Base-by-base conservation (phyloP, 2,329 filamentous ascomycete species). In the Arachnomyces sp. region DNA sequence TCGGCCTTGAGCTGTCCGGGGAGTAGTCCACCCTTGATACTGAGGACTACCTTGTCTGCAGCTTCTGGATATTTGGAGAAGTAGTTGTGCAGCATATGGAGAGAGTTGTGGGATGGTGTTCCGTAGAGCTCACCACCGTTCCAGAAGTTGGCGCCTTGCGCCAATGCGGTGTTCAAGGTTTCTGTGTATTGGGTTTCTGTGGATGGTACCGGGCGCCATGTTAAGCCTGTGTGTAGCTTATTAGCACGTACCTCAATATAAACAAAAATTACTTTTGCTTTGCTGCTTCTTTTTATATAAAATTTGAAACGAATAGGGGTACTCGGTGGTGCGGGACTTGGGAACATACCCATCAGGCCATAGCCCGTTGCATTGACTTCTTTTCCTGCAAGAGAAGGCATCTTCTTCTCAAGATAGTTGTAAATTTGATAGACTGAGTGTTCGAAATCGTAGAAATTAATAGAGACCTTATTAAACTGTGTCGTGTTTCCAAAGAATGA, bases 121-220 rank as follows among this genome's bases (percentile, higher is more conserved):
- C 56, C 59, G 39, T 60, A 62, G 42, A 60, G 54, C 30, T 57
- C 56, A 44, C 65, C 58, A 3, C 49, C 57, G 29, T 57, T 57
- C 57, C 56, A 59, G 33, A 52, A 36, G 20, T 45, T 52, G n/a
- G 46, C 39, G 8, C 65, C 64, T 7, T 54, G 45, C 3, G 52
- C 55, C 12, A 77, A 50, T 9, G 75, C 67, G 8, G 70, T 62
- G 44, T 70, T 71, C 64, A 78, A 67, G 29, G 48, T 45, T 25
- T 54, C 46, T 17, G 49, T 45, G 15, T 52, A 43, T 15, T 43
- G 39, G 17, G 40, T 40, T 31, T 33, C 44, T 29, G 37, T 46
- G n/a, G 18, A 36, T 11, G 43, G 45, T 15, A 28, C 36, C 16
- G 45, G 34, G 9, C 46, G 39, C 52, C 51, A 58, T 28, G 54